Evolutionary conservation across 176 grass and related monocot genomes (phyloP).

Genomic region (Saccharum officinarum): DNA sequence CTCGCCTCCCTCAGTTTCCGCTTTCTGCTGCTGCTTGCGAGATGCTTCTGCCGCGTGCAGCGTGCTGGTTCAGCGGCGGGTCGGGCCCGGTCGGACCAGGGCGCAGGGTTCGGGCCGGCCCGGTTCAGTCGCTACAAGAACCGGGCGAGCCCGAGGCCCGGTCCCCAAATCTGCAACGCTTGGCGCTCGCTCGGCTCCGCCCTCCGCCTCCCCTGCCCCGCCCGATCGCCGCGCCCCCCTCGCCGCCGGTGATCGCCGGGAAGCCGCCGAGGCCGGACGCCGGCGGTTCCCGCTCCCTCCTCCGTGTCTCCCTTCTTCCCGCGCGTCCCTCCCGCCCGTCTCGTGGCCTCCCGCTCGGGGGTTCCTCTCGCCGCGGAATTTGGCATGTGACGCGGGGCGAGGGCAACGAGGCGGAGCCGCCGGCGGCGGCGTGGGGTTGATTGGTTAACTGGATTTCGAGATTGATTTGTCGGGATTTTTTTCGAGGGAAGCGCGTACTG

Average conservation of each 20-base stretch:
- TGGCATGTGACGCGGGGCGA: constrained; percentile 46
- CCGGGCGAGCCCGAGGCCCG: background rate
- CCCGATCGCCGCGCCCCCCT: constrained; percentile 9
- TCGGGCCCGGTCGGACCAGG: background rate
- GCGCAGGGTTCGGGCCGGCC: background rate
- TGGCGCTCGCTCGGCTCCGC: constrained; percentile 48
- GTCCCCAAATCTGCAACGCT: constrained; percentile 55
- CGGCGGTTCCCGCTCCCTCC: background rate
- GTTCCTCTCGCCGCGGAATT: constrained; percentile 11
- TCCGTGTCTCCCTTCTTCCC: background rate
- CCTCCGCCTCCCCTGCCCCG: background rate
- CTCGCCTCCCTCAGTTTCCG: background rate
- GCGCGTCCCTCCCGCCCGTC: background rate
- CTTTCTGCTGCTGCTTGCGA: too few species aligned
- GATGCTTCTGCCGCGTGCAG: constrained; percentile 14
- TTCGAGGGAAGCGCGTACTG: background rate
- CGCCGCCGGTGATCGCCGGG: constrained; percentile 54
- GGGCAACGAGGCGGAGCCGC: constrained; percentile 31
- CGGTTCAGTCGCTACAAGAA: constrained; percentile 28
- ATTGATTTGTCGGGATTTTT: constrained; percentile 3
- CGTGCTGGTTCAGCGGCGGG: constrained; percentile 16
- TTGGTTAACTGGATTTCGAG: constrained; percentile 13
- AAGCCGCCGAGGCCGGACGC: background rate
- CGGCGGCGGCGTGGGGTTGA: background rate
- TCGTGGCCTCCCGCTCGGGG: background rate